Base-by-base conservation (phyloP, 805 yeast species). In the Metschnikowia henanensis region DNA sequence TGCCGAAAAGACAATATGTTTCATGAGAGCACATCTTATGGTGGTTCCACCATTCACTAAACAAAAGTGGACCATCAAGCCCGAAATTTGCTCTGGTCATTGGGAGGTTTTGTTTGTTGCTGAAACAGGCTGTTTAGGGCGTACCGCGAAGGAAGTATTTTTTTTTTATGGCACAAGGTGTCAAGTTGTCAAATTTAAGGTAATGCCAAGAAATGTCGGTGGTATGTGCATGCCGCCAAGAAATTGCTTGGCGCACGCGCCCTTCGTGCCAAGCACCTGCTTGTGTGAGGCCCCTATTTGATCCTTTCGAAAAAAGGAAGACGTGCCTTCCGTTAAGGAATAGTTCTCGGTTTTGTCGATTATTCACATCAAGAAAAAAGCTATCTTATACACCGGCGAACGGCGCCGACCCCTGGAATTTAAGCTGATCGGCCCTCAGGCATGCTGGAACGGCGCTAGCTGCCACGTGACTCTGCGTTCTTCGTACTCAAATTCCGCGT, bases 171-270 rank as follows among this genome's bases (percentile, higher is more conserved):
- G 45, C 45, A 42, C 25, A 32, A 42, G 41, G 44, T 47, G 51
- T 47, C 51, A 47, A 44, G 35, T 44, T 41, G 51, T 47, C 51
- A 47, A 44, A 25, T 15, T 34, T 37, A 20, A 39, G 34, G 41
- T 17, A 41, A 34, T 37, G 51, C 51, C 37, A 37, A 39, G 33
- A 34, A 30, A 34, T 31, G n/a, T n/a, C 16, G 16, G 26, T 37
- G 33, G 26, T 23, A 23, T 23, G 12, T 23, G 26, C 26, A 23
- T 23, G 26, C 5, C 26, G 26, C 26, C 26, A 23, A 23, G 26
- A 23, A 23, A 23, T 23, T 31, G 25, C 40, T 36, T 37, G 41
- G 41, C 33, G 19, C 34, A 15, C 32, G 35, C 25, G 29, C 39
- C 26, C 28, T 30, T 32, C 31, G 32, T 32, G 45, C 45, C 45